Evolutionary conservation across 2,329 filamentous ascomycete species (phyloP).

Genomic region (Alternaria sp.): DNA sequence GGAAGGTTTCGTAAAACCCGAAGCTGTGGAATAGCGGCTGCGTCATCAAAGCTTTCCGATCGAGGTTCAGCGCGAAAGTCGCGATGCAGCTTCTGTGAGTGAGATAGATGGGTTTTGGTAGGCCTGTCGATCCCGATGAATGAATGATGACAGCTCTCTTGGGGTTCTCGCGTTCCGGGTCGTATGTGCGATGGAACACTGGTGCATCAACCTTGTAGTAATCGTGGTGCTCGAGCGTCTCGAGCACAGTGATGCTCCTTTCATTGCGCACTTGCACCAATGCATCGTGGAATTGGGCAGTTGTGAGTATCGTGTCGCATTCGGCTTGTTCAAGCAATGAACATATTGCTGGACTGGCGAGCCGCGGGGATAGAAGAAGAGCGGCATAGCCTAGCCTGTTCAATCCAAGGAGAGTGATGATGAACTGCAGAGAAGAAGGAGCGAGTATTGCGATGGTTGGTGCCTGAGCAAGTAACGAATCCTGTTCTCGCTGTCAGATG

Average conservation of each 20-base stretch:
- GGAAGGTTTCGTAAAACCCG: conserved; percentile 35
- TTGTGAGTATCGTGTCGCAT: conserved; percentile 34
- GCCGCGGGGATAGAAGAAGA: conserved; percentile 63
- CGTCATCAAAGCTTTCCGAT: conserved; percentile 32
- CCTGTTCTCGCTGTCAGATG: conserved; percentile 13
- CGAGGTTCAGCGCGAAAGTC: conserved; percentile 27
- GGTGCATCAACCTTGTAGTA: conserved; percentile 30
- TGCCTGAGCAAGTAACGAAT: conserved; percentile 27
- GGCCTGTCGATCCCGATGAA: conserved; percentile 65
- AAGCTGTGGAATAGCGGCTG: conserved; percentile 37
- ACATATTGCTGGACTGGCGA: conserved; percentile 61
- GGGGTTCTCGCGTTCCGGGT: conserved; percentile 36
- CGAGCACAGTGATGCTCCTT: conserved; percentile 27
- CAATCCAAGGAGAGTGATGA: conserved; percentile 63
- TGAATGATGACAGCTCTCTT: conserved; percentile 55
- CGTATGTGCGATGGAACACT: conserved; percentile 30
- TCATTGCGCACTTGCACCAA: conserved; percentile 41
- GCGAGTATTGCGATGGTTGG: conserved; percentile 59
- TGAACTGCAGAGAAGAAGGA: conserved; percentile 63
- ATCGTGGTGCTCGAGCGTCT: conserved; percentile 36
- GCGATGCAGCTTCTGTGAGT: conserved; percentile 56
- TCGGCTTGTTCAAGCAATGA: conserved; percentile 48
- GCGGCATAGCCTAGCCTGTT: conserved; percentile 64
- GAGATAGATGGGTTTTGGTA: conserved; percentile 70
- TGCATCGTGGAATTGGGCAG: conserved; percentile 25